Base-by-base conservation (phyloP, 2,329 filamentous ascomycete species). In the Verticillium albo-atrum region DNA sequence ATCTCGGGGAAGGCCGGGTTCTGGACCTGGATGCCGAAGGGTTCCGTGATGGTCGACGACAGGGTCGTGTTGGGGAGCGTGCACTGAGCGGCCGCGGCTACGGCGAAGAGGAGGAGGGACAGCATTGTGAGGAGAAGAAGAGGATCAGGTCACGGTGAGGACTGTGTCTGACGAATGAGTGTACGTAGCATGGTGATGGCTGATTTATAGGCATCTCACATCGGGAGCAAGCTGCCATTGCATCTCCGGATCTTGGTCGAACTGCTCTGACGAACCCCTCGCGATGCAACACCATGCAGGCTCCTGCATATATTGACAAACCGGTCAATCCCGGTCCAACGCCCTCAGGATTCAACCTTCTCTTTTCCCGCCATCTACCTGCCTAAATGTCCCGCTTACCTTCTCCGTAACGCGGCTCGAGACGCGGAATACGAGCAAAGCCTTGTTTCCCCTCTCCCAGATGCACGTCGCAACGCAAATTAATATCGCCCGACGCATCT, bases 1-100 rank as follows among this genome's bases (percentile, higher is more conserved):
- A 77, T 66, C 5, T 68, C 60, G 2, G 73, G 70, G 27, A 69
- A 70, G 6, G 68, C 65, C 4, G 70, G 62, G 62, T 76, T 76
- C 63, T 77, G 75, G 32, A 76, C 69, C 60, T 72, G 68, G 59
- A 76, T 68, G 1, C 70, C 68, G 62, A 78, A 77, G 12, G 67
- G 65, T 14, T 66, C 61, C 25, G 65, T 61, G 61, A 78, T 74
- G 62, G 61, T 73, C 67, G 69, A 69, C 20, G 70, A 62, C 17
- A 68, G 68, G 14, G 68, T 55, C 4, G 51, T 64, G 1, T 60
- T 62, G 1, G 74, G 74, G 26, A 73, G 67, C 1, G 57, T 64
- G 62, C 74, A 76, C 27, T 70, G 70, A 34, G 70, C 64, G 50
- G 62, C 61, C 7, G 65, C 47, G n/a, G 66, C 68, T 0, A 60